Evolutionary conservation across 1,284 basidiomycete genomes (phyloP), one percentile per base, ranked within the genome.

Genomic region (Ganoderma leucocontextum): DNA sequence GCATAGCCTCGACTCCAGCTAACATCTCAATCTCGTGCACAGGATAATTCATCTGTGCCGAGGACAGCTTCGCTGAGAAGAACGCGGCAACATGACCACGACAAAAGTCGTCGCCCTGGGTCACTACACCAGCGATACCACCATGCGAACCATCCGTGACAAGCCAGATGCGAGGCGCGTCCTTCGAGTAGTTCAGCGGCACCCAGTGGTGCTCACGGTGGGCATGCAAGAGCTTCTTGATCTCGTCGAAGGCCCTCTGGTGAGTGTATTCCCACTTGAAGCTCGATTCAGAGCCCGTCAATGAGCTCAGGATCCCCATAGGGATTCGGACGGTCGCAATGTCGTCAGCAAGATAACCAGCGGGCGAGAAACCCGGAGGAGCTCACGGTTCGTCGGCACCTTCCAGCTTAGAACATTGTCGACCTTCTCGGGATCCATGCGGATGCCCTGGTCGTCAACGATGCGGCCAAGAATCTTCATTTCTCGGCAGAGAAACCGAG

Each of bases 401-500:
- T 74, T 72, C 82, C 81, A 83, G 4, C 79, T 74, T 0, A 35
- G 76, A 72, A 3, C 78, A 80, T 19, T 73, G 39, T 41, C 12
- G 1, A 41, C 39, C 39, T 41, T 41, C 8, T 41, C 39, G 39
- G 79, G 75, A 39, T 80, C 79, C 68, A 79, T 78, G 2, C 44
- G 42, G 10, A 82, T 78, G 0, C 80, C 79, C 0, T 74, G 19
- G 10, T 72, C 73, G 4, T 76, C 72, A 25, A 82, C 68, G n/a
- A 79, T 65, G 60, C 76, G 78, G 0, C 80, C 80, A 0, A 81
- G 67, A 9, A 81, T 71, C 10, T 74, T 75, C n/a, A 79, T 65
- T 33, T 71, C 49, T 0, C 15, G 12, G 0, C 66, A 71, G 17
- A 80, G 73, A 33, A 80, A 75, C 5, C 78, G 64, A 79, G 72